Conservation (phyloP, 1,284 basidiomycete genomes). For the Caloboletus inedulis region DNA sequence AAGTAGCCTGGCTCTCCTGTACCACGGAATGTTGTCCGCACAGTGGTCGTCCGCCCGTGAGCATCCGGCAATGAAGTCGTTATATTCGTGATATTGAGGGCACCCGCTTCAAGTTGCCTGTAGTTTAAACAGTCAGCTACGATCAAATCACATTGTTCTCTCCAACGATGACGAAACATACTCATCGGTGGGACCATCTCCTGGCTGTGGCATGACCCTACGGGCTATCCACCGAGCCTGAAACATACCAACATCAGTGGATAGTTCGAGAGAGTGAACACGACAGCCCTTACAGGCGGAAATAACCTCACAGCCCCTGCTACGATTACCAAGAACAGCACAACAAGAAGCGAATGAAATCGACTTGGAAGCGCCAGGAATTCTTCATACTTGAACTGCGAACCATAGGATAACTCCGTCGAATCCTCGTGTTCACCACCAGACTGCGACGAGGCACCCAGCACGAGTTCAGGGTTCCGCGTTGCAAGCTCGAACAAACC, state of each 20-base stretch:
- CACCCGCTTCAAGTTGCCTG: conserved; percentile 58
- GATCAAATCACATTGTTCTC: conserved; percentile 3
- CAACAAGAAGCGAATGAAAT: conserved; percentile 40
- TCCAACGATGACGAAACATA: conserved; percentile 28
- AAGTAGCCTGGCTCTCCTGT: conserved; percentile 82
- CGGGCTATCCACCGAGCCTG: conserved; percentile 53
- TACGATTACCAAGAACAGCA: conserved; percentile 21
- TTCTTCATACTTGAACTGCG: conserved; percentile 73
- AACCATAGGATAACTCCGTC: conserved; percentile 49
- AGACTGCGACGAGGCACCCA: conserved; percentile 1
- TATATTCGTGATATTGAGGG: conserved; percentile 55
- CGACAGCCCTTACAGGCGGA: conserved; percentile 22
- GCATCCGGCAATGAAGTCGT: conserved; percentile 44
- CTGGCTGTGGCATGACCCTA: conserved; percentile 46
- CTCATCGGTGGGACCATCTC: conserved; percentile 63
- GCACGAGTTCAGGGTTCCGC: conserved; percentile 24
- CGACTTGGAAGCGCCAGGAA: conserved; percentile 48
- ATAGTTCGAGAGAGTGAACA: background rate
- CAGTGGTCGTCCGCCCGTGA: conserved; percentile 45
- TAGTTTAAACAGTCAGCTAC: conserved; percentile 1
- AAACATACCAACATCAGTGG: conserved; percentile 3
- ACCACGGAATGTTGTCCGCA: conserved; percentile 58
- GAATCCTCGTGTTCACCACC: conserved; percentile 13
- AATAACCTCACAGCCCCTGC: conserved; percentile 18
- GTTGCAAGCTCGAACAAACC: conserved; percentile 54